Percentiles rank a stretch among this genome's conserved stretches.
Evolutionary conservation across 805 yeast species (phyloP).

Genomic region (Ogataea paradorogensis): DNA sequence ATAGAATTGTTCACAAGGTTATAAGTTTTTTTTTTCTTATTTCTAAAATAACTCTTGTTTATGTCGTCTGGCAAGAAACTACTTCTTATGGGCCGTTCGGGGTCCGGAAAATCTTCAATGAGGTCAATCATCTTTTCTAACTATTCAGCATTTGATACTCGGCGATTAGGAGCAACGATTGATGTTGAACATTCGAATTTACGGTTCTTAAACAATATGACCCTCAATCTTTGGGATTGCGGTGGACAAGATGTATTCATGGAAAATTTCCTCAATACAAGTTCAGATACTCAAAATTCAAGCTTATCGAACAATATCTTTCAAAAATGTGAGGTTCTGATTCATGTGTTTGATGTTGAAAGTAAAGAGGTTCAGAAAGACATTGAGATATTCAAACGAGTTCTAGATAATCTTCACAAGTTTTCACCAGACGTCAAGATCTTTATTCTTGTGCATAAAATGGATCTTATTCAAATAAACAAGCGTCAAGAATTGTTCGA

Average conservation of each 20-base stretch:
- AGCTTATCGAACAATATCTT: conserved; percentile 84
- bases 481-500: conserved; percentile 80
- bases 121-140: conserved; percentile 92
- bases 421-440: conserved; percentile 89
- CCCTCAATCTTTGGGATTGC: conserved; percentile 95
- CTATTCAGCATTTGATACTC: conserved; percentile 94
- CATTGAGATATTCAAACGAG: conserved; percentile 84
- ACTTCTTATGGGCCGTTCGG: conserved; percentile 84
- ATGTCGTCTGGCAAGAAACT: conserved; percentile 52
- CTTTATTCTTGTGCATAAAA: conserved; percentile 88
- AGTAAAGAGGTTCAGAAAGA: conserved; percentile 89
- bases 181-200: conserved; percentile 98
- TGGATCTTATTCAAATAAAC: conserved; percentile 90
- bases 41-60: conserved; percentile 2
- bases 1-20: conserved; percentile 31
- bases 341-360: conserved; percentile 95
- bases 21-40: not conserved
- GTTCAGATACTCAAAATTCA: conserved; percentile 38
- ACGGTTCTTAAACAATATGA: conserved; percentile 91
- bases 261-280: conserved; percentile 69
- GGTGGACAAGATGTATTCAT: conserved; percentile 97
- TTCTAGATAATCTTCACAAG: conserved; percentile 75
- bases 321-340: conserved; percentile 91
- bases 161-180: conserved; percentile 93
- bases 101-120: conserved; percentile 98